Conservation (phyloP, 2,329 filamentous ascomycete genomes). For the Nothopassalora personata region DNA sequence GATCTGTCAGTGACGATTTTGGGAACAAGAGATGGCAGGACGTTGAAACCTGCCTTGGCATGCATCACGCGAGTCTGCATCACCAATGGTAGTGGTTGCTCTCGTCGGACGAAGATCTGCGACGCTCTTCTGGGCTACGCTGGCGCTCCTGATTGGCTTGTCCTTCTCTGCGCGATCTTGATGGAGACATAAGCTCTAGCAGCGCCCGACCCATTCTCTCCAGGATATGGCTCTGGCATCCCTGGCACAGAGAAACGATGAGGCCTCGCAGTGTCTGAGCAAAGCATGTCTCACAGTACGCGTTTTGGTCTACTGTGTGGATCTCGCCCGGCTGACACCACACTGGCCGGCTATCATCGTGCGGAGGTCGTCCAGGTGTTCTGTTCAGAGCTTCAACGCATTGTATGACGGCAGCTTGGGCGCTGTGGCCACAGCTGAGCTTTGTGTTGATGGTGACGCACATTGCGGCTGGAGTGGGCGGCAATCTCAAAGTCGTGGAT, state of each 20-base stretch:
- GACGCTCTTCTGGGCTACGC: not conserved
- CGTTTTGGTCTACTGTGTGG: slow-evolving; percentile 10
- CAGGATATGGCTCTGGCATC: slow-evolving; percentile 11
- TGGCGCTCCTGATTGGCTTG: not conserved
- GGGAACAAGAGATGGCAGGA: not conserved
- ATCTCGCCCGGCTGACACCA: slow-evolving; percentile 8
- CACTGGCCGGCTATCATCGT: slow-evolving; percentile 9
- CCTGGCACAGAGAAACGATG: slow-evolving; percentile 10
- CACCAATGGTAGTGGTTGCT: not conserved
- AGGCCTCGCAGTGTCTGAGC: slow-evolving; percentile 9
- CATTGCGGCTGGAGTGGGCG: slow-evolving; percentile 3
- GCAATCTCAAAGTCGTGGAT: not conserved
- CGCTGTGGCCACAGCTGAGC: slow-evolving; percentile 16
- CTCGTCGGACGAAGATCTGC: not conserved
- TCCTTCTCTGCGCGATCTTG: not conserved
- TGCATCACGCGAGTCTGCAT: not conserved
- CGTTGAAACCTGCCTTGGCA: not conserved
- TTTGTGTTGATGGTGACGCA: slow-evolving; percentile 14
- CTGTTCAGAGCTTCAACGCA: slow-evolving; percentile 8
- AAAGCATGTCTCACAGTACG: slow-evolving; percentile 18
- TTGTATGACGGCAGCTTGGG: slow-evolving; percentile 12
- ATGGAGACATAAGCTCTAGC: slow-evolving; percentile 3
- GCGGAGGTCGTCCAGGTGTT: slow-evolving; percentile 2
- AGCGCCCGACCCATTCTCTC: slow-evolving; percentile 11
- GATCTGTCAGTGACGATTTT: not conserved